These are phyloP conservation scores for Backusella liffmaniae DNA, from an alignment of 192 early-diverging fungal genomes.

Conservation along the genomic window DNA sequence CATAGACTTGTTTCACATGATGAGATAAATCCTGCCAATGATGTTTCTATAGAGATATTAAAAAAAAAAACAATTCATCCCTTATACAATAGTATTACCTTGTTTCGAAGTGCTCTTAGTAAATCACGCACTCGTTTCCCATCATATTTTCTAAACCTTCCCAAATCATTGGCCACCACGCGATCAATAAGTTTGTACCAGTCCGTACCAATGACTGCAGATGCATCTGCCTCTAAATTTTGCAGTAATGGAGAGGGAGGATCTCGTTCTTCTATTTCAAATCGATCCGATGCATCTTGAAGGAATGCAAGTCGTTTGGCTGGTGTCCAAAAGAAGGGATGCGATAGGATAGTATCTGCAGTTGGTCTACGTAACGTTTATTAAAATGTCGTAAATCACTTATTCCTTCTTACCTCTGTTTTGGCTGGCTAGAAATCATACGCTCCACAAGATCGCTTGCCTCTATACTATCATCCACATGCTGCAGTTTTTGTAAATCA, in stretches of 20 bases:
- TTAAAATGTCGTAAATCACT: neutral
- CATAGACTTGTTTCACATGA: conserved; percentile 72
- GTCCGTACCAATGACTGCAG: conserved; percentile 63
- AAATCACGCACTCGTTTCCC: conserved; percentile 80
- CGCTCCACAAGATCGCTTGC: conserved; percentile 87
- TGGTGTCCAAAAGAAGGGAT: conserved; percentile 92
- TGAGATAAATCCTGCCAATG: conserved; percentile 91
- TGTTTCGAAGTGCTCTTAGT: conserved; percentile 88
- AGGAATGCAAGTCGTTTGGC: conserved; percentile 84
- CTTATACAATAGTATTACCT: conserved; percentile 23
- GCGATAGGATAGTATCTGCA: conserved; percentile 72
- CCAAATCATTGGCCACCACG: conserved; percentile 73
- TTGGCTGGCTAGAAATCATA: conserved; percentile 81
- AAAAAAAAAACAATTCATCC: too few species aligned
- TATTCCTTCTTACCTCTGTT: conserved; percentile 48
- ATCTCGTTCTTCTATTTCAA: conserved; percentile 83
- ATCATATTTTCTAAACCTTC: conserved; percentile 93
- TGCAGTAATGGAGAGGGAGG: conserved; percentile 66
- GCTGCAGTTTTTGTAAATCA: conserved; percentile 70
- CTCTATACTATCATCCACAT: conserved; percentile 68
- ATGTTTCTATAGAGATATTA: conserved; percentile 61
- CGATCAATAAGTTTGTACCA: conserved; percentile 76
- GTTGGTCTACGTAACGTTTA: conserved; percentile 59
- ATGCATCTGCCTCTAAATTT: conserved; percentile 60
- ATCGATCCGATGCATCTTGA: conserved; percentile 93